phyloP scores from a whole-genome alignment of 331 rosid species.

The Quercus lobata region DNA sequence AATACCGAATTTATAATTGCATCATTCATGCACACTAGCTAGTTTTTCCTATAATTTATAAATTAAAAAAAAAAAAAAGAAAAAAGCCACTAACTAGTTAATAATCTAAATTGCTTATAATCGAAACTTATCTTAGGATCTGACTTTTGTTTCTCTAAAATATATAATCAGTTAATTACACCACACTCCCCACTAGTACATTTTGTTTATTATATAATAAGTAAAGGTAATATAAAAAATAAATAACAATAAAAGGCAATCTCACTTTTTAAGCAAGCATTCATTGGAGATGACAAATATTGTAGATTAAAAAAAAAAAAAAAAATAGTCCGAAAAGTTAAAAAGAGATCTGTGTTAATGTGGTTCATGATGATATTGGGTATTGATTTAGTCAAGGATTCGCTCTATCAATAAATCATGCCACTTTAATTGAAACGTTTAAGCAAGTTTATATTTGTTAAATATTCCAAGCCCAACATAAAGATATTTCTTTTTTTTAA shows the following conservation, averaged over 20 bases:
- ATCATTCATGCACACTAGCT: background rate
- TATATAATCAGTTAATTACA: too few relatives aligned
- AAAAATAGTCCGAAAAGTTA: background rate
- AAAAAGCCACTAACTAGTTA: too few relatives aligned
- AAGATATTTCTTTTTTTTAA: background rate
- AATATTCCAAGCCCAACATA: background rate
- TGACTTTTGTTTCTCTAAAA: too few relatives aligned
- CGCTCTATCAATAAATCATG: background rate
- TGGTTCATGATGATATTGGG: background rate
- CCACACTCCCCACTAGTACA: background rate
- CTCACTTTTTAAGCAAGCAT: background rate
- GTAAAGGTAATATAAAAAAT: too few relatives aligned
- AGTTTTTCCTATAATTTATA: too few relatives aligned
- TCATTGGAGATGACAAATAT: background rate
- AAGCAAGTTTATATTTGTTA: background rate
- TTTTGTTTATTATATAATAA: background rate
- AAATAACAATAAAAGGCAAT: too few relatives aligned
- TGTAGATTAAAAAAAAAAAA: background rate
- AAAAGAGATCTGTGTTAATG: background rate
- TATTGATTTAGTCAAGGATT: constrained; percentile 4
- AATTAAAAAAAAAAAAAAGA: too few relatives aligned
- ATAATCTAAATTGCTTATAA: too few relatives aligned
- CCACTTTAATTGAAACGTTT: constrained; percentile 1
- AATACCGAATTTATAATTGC: background rate
- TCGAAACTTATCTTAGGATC: too few relatives aligned